Conservation (phyloP, 768 basidiomycete genomes). For the Chlorophyllum brunneum region DNA sequence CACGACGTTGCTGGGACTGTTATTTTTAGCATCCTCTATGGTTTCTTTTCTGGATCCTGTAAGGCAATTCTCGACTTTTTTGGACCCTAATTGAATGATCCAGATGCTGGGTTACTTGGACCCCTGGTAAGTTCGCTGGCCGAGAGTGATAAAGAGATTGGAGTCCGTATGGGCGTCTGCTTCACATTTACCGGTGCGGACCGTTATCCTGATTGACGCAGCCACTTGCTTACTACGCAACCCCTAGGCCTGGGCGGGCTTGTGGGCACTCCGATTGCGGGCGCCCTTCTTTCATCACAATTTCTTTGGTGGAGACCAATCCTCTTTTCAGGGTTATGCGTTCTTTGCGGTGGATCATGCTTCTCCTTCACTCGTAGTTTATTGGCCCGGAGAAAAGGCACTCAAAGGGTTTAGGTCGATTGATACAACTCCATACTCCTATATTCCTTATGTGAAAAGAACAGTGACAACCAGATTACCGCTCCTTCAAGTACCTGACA, state of each 20-base stretch:
- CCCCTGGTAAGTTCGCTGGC: slow-evolving; percentile 44
- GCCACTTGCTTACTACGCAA: neutral
- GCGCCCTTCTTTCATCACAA: slow-evolving; percentile 45
- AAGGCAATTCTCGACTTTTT: slow-evolving; percentile 18
- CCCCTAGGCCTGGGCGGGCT: slow-evolving; percentile 1
- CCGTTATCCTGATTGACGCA: neutral
- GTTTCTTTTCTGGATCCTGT: slow-evolving; percentile 45
- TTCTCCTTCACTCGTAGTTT: slow-evolving; percentile 26
- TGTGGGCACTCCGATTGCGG: slow-evolving; percentile 53
- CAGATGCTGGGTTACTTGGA: slow-evolving; percentile 38
- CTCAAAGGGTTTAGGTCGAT: slow-evolving; percentile 16
- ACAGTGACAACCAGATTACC: no score
- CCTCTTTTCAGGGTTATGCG: slow-evolving; percentile 46
- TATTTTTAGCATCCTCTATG: slow-evolving; percentile 37
- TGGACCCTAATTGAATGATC: slow-evolving; percentile 9
- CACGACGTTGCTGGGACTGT: slow-evolving; percentile 29
- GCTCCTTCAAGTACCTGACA: no score
- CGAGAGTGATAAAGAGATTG: slow-evolving; percentile 45
- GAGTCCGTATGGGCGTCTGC: slow-evolving; percentile 48
- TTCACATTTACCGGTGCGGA: slow-evolving; percentile 43
- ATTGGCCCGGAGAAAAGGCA: slow-evolving; percentile 22
- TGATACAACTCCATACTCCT: no score
- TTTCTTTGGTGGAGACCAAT: slow-evolving; percentile 60
- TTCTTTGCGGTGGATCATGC: slow-evolving; percentile 25
- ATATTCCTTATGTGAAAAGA: no score